Evolutionary conservation across 78 protist species (phyloP).

Genomic region (Neovahlkampfia damariscottae): DNA sequence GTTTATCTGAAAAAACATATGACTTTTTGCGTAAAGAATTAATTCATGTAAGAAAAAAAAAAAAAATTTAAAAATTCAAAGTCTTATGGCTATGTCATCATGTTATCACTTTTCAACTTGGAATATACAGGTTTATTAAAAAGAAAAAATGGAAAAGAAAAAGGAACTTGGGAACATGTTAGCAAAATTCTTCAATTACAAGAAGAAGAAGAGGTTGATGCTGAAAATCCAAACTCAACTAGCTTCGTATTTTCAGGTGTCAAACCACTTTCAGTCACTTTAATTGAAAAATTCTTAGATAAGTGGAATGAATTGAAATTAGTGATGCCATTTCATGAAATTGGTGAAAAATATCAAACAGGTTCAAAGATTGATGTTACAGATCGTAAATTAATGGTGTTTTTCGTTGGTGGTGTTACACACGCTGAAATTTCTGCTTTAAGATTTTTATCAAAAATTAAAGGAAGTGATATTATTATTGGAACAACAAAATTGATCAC

Average conservation of each 20-base stretch:
- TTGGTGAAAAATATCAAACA: not conserved
- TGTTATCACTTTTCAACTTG: constrained; percentile 45
- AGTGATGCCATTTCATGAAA: too few relatives aligned
- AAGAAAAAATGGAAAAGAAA: not conserved
- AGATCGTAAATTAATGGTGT: constrained; percentile 33
- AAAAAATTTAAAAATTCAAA: too few relatives aligned
- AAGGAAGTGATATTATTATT: constrained; percentile 11
- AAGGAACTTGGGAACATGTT: not conserved
- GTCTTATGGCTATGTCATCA: constrained; percentile 54
- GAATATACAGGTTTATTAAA: constrained; percentile 41
- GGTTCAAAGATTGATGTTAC: not conserved
- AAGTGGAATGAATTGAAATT: too few relatives aligned
- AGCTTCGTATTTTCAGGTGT: constrained; percentile 48
- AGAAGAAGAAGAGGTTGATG: too few relatives aligned
- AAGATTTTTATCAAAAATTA: constrained; percentile 29
- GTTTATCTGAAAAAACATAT: constrained; percentile 38
- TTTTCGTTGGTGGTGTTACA: constrained; percentile 71
- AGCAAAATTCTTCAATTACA: constrained; percentile 5
- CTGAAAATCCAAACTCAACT: not conserved
- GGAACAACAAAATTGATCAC: constrained; percentile 55
- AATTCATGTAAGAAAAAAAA: too few relatives aligned
- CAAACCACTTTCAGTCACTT: constrained; percentile 63
- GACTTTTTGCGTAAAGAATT: constrained; percentile 28
- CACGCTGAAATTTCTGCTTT: constrained; percentile 65
- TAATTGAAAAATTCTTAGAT: constrained; percentile 32